A percentile compares a stretch with the other conserved stretches of the same genome.
These are phyloP conservation scores for Trichoderma aggressivum DNA, from an alignment of 2,329 filamentous ascomycete species.

Conservation along the genomic window DNA sequence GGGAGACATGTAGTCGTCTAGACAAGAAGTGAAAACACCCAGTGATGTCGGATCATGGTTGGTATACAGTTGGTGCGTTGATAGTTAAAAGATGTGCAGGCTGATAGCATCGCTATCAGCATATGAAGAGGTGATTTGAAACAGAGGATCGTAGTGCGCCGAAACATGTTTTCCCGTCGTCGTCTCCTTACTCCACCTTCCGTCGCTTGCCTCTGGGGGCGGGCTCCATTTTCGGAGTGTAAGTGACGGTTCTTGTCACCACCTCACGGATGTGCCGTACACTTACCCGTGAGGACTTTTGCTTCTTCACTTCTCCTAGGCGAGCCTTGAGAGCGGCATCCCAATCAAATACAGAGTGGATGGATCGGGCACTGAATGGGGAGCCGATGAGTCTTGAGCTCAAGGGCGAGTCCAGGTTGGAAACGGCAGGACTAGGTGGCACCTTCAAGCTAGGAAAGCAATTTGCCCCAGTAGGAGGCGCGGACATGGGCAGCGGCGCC, in stretches of 20 bases:
- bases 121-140: background rate
- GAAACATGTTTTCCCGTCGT: background rate
- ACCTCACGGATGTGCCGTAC: conserved; percentile 78
- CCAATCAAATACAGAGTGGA: conserved; percentile 75
- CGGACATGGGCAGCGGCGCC: conserved; percentile 52
- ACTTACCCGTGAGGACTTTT: conserved; percentile 57
- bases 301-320: conserved; percentile 57
- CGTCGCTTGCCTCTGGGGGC: conserved; percentile 91
- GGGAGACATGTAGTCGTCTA: conserved; percentile 11
- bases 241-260: conserved; percentile 90
- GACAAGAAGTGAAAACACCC: conserved; percentile 19
- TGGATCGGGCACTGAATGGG: conserved; percentile 66
- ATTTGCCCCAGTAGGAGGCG: conserved; percentile 58
- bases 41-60: conserved; percentile 17
- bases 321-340: conserved; percentile 66
- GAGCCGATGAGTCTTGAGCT: conserved; percentile 62
- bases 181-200: conserved; percentile 55
- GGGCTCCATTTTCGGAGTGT: conserved; percentile 80
- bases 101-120: background rate
- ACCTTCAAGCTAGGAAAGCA: conserved; percentile 68
- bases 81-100: conserved; percentile 1
- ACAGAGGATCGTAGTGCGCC: conserved; percentile 11
- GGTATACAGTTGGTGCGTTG: conserved; percentile 17
- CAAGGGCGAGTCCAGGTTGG: conserved; percentile 64
- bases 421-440: conserved; percentile 70